Percentiles rank a stretch among this genome's conserved stretches.
Evolutionary conservation across 2,329 filamentous ascomycete species (phyloP).

Genomic region (Pseudogymnoascus sp.): DNA sequence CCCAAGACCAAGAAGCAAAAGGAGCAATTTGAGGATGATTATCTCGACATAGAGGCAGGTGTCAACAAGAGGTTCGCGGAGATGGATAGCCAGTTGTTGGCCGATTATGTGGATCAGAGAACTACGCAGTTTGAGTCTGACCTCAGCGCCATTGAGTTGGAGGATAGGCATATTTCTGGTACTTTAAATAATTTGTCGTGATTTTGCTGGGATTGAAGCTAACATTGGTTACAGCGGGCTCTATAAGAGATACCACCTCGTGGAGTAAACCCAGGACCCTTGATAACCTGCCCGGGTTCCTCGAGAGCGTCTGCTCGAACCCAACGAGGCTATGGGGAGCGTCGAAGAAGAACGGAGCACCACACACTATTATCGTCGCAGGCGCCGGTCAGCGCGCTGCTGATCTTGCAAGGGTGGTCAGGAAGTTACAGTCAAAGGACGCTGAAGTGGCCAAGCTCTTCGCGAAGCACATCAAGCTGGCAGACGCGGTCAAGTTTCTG

Average conservation of each 20-base stretch:
- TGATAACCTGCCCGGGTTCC: conserved; percentile 67
- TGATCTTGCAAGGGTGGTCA: conserved; percentile 66
- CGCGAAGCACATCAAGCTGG: conserved; percentile 94
- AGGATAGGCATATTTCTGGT: conserved; percentile 75
- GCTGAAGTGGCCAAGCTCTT: conserved; percentile 82
- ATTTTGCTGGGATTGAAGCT: neutral
- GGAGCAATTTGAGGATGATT: conserved; percentile 43
- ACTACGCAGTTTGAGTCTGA: conserved; percentile 71
- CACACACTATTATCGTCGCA: conserved; percentile 85
- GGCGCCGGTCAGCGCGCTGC: conserved; percentile 78
- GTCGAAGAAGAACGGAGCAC: conserved; percentile 59
- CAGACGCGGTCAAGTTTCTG: conserved; percentile 73
- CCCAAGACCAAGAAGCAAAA: conserved; percentile 51
- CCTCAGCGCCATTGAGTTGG: conserved; percentile 73
- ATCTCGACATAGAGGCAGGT: conserved; percentile 59
- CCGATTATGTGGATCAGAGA: conserved; percentile 76
- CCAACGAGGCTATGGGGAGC: conserved; percentile 50
- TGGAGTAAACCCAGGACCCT: conserved; percentile 60
- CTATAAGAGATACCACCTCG: conserved; percentile 70
- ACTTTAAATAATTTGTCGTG: conserved; percentile 22
- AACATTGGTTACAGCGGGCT: conserved; percentile 44
- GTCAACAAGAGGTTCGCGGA: conserved; percentile 72
- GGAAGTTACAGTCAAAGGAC: conserved; percentile 72
- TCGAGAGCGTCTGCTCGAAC: conserved; percentile 57
- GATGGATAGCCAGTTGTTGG: conserved; percentile 75